Percentiles rank a stretch among this genome's conserved stretches.
phyloP scores from a whole-genome alignment of 140 eudicot species.

The Flaveria floridana region DNA sequence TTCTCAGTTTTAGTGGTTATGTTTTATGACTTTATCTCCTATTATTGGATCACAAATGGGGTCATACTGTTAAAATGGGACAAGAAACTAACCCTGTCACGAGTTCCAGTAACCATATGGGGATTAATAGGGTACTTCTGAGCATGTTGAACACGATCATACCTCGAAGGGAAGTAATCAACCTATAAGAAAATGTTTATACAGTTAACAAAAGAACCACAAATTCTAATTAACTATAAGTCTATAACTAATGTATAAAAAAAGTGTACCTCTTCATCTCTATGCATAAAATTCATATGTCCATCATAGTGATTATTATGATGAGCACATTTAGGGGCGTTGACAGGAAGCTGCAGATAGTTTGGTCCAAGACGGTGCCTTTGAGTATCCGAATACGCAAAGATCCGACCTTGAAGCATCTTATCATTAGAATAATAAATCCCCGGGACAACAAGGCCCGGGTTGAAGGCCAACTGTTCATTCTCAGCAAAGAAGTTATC shows the following conservation, averaged over 20 bases:
- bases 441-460: conserved; percentile 79
- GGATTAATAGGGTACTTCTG: conserved; percentile 64
- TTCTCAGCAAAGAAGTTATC: conserved; percentile 90
- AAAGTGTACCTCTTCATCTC: conserved; percentile 81
- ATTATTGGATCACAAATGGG: background rate
- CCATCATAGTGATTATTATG: conserved; percentile 92
- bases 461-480: conserved; percentile 81
- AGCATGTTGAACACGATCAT: conserved; percentile 69
- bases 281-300: conserved; percentile 72
- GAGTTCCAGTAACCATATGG: conserved; percentile 46
- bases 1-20: too few species aligned
- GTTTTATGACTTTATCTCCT: background rate
- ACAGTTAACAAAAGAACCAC: background rate
- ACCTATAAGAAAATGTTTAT: conserved; percentile 39
- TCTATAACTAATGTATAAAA: background rate
- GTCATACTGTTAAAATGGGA: background rate
- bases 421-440: conserved; percentile 80
- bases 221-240: background rate
- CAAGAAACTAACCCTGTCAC: conserved; percentile 51
- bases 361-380: conserved; percentile 90
- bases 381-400: conserved; percentile 83
- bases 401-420: conserved; percentile 72
- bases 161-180: conserved; percentile 87
- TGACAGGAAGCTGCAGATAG: conserved; percentile 78
- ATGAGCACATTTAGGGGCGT: conserved; percentile 81